These are phyloP conservation scores for Waitea zeae DNA, from an alignment of 1,284 basidiomycete species.

Conservation along the genomic window DNA sequence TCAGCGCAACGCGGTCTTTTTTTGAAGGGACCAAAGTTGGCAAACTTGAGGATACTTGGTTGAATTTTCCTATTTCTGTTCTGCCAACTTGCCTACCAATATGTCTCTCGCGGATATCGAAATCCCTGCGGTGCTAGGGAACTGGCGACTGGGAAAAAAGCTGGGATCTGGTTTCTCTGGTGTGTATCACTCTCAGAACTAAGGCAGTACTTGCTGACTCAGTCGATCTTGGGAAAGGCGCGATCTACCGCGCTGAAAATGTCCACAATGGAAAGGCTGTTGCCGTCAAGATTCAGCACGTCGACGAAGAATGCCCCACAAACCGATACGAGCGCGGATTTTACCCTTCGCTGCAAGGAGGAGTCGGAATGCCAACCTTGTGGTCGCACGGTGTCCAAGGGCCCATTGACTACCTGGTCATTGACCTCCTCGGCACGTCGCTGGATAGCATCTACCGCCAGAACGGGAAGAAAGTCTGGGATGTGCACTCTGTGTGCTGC, in stretches of 20 bases:
- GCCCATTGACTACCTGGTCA: conserved; percentile 54
- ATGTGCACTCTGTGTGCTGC: conserved; percentile 49
- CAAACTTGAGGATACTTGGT: no score
- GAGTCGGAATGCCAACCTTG: conserved; percentile 51
- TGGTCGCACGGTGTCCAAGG: conserved; percentile 42
- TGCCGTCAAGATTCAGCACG: conserved; percentile 52
- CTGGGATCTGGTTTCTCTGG: conserved; percentile 9
- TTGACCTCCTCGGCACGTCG: conserved; percentile 53
- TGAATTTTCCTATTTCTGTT: no score
- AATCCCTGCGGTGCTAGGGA: conserved; percentile 6
- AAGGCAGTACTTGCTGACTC: not conserved
- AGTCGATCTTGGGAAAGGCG: conserved; percentile 37
- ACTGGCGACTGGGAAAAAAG: conserved; percentile 7
- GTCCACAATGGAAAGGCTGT: conserved; percentile 37
- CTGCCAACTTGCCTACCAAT: no score
- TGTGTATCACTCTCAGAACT: not conserved
- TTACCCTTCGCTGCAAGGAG: conserved; percentile 56
- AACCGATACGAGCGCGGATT: conserved; percentile 51
- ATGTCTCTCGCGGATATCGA: no score
- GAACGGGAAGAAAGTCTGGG: conserved; percentile 37
- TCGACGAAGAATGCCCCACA: conserved; percentile 54
- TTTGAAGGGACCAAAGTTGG: no score
- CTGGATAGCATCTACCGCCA: conserved; percentile 41
- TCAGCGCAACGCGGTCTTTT: no score
- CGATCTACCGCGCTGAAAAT: conserved; percentile 45